Base-by-base conservation (phyloP, 1,284 basidiomycete genomes). In the Ganoderma sp. region DNA sequence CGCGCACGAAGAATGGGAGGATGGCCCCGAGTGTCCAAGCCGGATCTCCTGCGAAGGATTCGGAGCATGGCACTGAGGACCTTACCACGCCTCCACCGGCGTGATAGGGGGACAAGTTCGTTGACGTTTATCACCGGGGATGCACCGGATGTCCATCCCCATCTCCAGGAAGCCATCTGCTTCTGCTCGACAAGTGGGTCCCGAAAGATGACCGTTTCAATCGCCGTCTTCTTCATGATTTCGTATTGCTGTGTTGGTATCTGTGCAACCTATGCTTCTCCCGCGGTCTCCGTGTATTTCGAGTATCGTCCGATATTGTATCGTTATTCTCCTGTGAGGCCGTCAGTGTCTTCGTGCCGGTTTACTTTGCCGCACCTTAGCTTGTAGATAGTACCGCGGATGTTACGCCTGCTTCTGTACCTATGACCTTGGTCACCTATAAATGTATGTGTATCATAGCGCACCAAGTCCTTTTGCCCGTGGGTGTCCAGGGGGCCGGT, bases 1-100 rank as follows among this genome's bases (percentile, higher is more conserved):
- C 81, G 67, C 78, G 83, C 63, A 73, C 64, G 56, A 75, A 72
- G 69, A 76, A 73, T 56, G 71, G 69, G 48, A 66, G 68, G 62
- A 43, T 42, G 54, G 28, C 60, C n/a, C 9, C 48, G 28, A 60
- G 64, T n/a, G 56, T 48, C 15, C 62, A 22, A 17, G 45, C 22
- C 9, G 65, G 12, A 14, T 67, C 69, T 22, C 54, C 61, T 7
- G 64, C 45, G 15, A 66, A 69, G 37, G 59, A 52, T 3, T 66
- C 71, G 6, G 67, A 67, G 28, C 63, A 57, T 14, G 66, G 70
- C 41, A 45, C 42, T 32, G 58, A 66, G 57, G 62, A 63, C n/a
- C 52, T 61, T n/a, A 57, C 32, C 34, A n/a, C 48, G 8, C 52
- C 63, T 32, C 56, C 63, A 28, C 54, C 45, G 32, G 37, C 25